These are phyloP conservation scores for Dipodascus albidus DNA, from an alignment of 805 yeast species.

Conservation along the genomic window DNA sequence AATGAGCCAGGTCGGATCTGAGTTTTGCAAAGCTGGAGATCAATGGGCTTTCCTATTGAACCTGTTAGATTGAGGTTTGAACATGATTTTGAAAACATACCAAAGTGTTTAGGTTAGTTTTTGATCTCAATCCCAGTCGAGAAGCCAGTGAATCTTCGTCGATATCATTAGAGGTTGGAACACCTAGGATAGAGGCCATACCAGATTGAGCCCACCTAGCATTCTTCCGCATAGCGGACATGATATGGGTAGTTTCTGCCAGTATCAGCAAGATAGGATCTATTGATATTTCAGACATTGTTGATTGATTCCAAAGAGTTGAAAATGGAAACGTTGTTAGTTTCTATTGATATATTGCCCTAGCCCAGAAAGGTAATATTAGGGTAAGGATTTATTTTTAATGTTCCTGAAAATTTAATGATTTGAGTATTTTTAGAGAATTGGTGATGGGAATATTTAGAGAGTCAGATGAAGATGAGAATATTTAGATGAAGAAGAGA, in stretches of 20 bases:
- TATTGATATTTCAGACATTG: constrained; percentile 30
- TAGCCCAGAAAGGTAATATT: not conserved
- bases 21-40: constrained; percentile 71
- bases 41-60: constrained; percentile 45
- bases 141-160: constrained; percentile 31
- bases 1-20: constrained; percentile 54
- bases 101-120: constrained; percentile 4
- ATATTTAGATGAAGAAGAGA: not conserved
- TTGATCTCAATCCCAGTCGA: constrained; percentile 23
- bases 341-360: not conserved
- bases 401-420: too few relatives aligned
- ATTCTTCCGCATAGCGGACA: constrained; percentile 83
- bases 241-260: constrained; percentile 76
- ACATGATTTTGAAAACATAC: not conserved
- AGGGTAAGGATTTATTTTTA: too few relatives aligned
- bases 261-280: constrained; percentile 76
- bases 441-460: too few relatives aligned
- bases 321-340: not conserved
- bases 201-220: constrained; percentile 67
- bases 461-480: not conserved
- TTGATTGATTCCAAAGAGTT: not conserved
- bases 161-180: constrained; percentile 35
- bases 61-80: constrained; percentile 7
- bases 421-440: too few relatives aligned
- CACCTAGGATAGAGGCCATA: constrained; percentile 76